Evolutionary conservation across 352 stramenopile genomes (phyloP).

Genomic region (Pythium grandisporangium): DNA sequence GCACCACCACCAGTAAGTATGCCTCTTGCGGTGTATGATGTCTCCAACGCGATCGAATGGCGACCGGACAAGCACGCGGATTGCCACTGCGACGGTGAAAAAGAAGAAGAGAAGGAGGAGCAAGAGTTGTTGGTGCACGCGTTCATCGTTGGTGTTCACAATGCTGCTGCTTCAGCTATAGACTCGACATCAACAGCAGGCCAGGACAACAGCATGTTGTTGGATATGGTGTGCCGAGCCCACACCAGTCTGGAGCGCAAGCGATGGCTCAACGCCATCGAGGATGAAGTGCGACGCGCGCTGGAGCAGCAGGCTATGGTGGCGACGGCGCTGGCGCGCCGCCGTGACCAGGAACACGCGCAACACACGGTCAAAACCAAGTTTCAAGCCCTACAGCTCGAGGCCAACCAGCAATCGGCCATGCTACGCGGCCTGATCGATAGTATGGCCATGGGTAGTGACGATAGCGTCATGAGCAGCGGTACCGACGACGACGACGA

Average conservation of each 20-base stretch:
- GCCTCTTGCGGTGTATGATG: conserved; percentile 44
- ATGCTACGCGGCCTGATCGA: conserved; percentile 38
- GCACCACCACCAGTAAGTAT: no score
- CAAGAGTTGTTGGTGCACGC: conserved; percentile 14
- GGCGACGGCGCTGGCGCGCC: conserved; percentile 19
- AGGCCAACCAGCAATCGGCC: conserved; percentile 37
- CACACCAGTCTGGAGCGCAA: conserved; percentile 59
- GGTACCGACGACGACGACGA: conserved; percentile 4
- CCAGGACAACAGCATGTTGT: no score
- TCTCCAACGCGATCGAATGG: conserved; percentile 20
- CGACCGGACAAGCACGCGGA: no score
- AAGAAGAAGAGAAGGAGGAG: conserved; percentile 1
- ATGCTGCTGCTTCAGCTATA: conserved; percentile 1
- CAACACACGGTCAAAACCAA: conserved; percentile 42
- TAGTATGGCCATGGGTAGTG: conserved; percentile 8
- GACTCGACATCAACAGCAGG: conserved; percentile 4
- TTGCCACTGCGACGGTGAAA: no score
- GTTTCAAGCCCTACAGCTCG: conserved; percentile 26
- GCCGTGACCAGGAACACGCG: conserved; percentile 23
- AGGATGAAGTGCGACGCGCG: conserved; percentile 30
- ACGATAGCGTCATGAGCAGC: conserved; percentile 17
- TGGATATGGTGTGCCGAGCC: conserved; percentile 31
- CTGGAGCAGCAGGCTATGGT: conserved; percentile 26
- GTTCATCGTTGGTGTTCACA: conserved; percentile 12
- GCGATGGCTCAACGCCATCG: conserved; percentile 55